Evolutionary conservation across 106 monocot genomes (phyloP).

Genomic region (Phalaenopsis aphrodite): DNA sequence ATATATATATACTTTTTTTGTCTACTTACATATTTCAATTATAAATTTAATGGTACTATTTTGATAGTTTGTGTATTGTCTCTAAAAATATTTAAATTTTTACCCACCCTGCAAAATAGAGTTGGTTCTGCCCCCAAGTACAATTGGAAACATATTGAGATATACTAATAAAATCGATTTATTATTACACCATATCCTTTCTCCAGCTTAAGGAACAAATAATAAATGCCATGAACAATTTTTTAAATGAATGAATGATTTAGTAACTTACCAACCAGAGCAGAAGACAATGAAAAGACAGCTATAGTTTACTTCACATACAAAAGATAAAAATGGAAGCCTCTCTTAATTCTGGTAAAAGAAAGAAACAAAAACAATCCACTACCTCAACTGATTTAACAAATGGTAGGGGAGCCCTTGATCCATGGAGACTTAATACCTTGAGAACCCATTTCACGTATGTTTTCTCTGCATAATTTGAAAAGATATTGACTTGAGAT

Average conservation of each 20-base stretch:
- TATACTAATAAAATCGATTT: neutral
- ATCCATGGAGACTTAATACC: constrained; percentile 72
- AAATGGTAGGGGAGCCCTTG: constrained; percentile 67
- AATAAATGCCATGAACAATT: neutral
- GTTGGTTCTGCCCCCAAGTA: neutral
- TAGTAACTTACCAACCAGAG: neutral
- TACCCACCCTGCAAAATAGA: neutral
- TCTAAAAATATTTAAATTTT: too few species aligned
- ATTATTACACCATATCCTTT: neutral
- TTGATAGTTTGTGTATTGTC: too few species aligned
- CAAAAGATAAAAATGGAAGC: neutral
- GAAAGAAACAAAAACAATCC: constrained; percentile 1
- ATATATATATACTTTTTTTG: too few species aligned
- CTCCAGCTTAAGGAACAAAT: neutral
- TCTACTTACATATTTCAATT: too few species aligned
- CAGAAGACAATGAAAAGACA: neutral
- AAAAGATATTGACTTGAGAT: neutral
- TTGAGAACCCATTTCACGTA: constrained; percentile 67
- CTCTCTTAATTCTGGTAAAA: neutral
- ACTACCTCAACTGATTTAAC: constrained; percentile 77
- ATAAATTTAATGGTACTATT: too few species aligned
- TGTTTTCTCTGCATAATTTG: constrained; percentile 40
- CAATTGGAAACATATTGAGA: neutral
- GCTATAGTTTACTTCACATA: neutral
- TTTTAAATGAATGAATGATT: neutral